These are phyloP conservation scores for Thelonectria rubi DNA, from an alignment of 2,329 filamentous ascomycete genomes.

Conservation along the genomic window DNA sequence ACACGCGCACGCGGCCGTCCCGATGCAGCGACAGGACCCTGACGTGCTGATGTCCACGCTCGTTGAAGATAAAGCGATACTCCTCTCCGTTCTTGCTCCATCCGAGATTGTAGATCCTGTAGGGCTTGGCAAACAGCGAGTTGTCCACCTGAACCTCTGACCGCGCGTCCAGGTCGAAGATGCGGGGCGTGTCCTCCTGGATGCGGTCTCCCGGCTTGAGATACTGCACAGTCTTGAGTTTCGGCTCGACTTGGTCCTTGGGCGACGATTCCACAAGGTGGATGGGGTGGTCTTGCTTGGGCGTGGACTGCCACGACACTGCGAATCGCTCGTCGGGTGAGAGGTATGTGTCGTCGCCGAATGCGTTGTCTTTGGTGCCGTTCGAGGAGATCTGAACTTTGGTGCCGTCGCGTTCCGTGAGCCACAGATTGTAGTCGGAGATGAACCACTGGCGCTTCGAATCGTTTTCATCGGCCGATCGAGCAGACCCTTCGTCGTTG, in stretches of 20 bases:
- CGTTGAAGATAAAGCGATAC: constrained; percentile 43
- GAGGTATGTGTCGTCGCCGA: constrained; percentile 30
- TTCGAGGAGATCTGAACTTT: constrained; percentile 31
- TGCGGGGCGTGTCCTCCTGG: constrained; percentile 35
- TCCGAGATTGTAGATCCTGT: constrained; percentile 30
- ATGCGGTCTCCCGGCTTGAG: constrained; percentile 42
- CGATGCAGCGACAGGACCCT: constrained; percentile 32
- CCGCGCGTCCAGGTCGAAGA: constrained; percentile 36
- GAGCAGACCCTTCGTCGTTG: background rate
- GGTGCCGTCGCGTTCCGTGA: constrained; percentile 9
- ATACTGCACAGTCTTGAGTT: constrained; percentile 34
- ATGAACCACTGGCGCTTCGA: constrained; percentile 1
- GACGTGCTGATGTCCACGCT: constrained; percentile 40
- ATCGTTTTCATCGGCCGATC: background rate
- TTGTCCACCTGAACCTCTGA: constrained; percentile 36
- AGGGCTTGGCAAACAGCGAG: constrained; percentile 38
- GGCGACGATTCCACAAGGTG: constrained; percentile 40
- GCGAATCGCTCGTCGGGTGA: constrained; percentile 29
- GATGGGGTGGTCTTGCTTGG: constrained; percentile 29
- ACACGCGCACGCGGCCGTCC: constrained; percentile 27
- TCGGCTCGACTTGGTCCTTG: constrained; percentile 41
- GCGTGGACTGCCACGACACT: constrained; percentile 39
- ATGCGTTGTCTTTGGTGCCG: constrained; percentile 31
- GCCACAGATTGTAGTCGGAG: constrained; percentile 26
- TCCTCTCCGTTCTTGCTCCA: constrained; percentile 39